Base-by-base conservation (phyloP, 2,329 filamentous ascomycete species). In the Parascedosporium putredinis region DNA sequence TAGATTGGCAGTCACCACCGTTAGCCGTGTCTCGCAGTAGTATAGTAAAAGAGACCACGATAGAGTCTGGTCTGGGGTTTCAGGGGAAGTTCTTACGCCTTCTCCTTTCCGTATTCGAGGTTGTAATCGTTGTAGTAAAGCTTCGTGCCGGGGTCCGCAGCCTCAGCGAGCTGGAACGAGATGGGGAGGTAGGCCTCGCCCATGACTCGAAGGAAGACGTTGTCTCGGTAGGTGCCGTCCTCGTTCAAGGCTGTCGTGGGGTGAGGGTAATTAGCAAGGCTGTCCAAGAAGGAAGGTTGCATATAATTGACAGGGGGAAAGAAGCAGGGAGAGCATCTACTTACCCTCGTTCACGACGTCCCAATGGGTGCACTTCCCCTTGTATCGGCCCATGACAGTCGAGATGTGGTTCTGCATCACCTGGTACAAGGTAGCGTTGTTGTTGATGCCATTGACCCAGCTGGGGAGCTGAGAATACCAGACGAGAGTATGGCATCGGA, bases 401-500 rank as follows among this genome's bases (percentile, higher is more conserved):
- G 68, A 70, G 51, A 79, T 70, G 54, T 78, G 75, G 52, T 69
- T 72, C 58, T 76, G 66, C 56, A 82, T 64, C 4, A 73, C 72
- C 2, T 63, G 62, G 20, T 69, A 68, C 6, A 83, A 64, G 10
- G 76, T 76, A 2, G 60, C 64, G 53, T 76, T 76, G 24, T 72
- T 76, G 49, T 54, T 55, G 5, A 69, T 63, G 45, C 64, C 59
- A 49, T 68, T 65, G 43, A 55, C 58, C 61, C 60, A 63, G 45
- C 18, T 51, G 10, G 61, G 61, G 6, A 63, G 54, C 56, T 63
- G 61, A 44, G 55, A 60, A 59, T 78, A 67, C 71, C 72, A 75
- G 33, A 70, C 66, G n/a, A 73, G 58, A 47, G 72, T 81, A 59
- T 87, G 83, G 61, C 83, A 85, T 50, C 83, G 70, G 47, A 84